These are phyloP conservation scores for Naganishia liquefaciens DNA, from an alignment of 1,284 basidiomycete genomes.

Conservation along the genomic window DNA sequence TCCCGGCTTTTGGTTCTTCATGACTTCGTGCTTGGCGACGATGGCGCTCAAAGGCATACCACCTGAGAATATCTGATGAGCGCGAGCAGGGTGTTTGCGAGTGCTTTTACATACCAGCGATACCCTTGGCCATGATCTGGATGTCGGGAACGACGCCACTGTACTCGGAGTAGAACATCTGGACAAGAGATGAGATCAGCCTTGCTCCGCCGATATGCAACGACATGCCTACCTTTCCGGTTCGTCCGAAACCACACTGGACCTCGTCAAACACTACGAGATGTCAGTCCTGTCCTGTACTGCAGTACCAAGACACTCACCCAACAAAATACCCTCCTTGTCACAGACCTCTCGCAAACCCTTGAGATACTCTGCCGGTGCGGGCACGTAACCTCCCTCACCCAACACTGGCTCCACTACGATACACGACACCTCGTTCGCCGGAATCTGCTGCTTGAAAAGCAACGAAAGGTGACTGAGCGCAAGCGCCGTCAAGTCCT, in stretches of 20 bases:
- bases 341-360: slow-evolving; percentile 83
- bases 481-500: slow-evolving; percentile 67
- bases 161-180: slow-evolving; percentile 74
- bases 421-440: slow-evolving; percentile 85
- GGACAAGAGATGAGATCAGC: neutral
- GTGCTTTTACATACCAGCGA: slow-evolving; percentile 55
- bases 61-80: slow-evolving; percentile 39
- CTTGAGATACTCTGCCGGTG: slow-evolving; percentile 74
- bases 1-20: slow-evolving; percentile 75
- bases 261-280: slow-evolving; percentile 72
- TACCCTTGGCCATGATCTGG: slow-evolving; percentile 78
- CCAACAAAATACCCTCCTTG: slow-evolving; percentile 76
- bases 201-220: neutral
- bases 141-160: slow-evolving; percentile 83
- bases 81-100: slow-evolving; percentile 29
- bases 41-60: slow-evolving; percentile 85
- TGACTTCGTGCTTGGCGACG: slow-evolving; percentile 76
- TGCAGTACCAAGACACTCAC: slow-evolving; percentile 63
- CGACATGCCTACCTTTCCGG: slow-evolving; percentile 61
- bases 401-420: slow-evolving; percentile 89
- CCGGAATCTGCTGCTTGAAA: slow-evolving; percentile 78
- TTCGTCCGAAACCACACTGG: slow-evolving; percentile 85
- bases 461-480: slow-evolving; percentile 81
- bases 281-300: slow-evolving; percentile 53
- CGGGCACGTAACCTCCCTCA: slow-evolving; percentile 89